Conservation (phyloP, 2,329 filamentous ascomycete species). For the Exophiala sp. region DNA sequence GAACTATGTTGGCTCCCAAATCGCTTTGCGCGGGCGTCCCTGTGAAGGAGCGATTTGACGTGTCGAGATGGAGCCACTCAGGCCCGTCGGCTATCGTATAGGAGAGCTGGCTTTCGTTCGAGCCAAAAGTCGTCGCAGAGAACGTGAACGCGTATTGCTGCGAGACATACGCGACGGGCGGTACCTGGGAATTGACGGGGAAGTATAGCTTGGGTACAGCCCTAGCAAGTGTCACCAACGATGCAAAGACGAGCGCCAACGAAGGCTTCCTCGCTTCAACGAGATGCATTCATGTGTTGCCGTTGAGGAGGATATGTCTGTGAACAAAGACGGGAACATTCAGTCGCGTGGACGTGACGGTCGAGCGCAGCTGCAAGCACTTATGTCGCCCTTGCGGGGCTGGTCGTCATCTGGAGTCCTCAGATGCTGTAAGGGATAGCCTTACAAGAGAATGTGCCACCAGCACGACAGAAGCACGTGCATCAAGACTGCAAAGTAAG, state of each 20-base stretch:
- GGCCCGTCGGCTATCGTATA: slow-evolving; percentile 67
- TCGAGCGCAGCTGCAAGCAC: slow-evolving; percentile 8
- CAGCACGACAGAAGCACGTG: background rate
- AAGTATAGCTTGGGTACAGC: slow-evolving; percentile 47
- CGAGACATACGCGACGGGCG: slow-evolving; percentile 69
- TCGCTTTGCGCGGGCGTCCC: slow-evolving; percentile 63
- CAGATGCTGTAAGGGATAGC: slow-evolving; percentile 19
- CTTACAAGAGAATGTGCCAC: slow-evolving; percentile 17
- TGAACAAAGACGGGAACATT: background rate
- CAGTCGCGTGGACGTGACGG: background rate
- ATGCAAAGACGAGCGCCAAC: slow-evolving; percentile 3
- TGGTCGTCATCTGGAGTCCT: slow-evolving; percentile 21
- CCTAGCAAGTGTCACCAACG: background rate
- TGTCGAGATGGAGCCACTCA: slow-evolving; percentile 71
- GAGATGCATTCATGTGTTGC: slow-evolving; percentile 18
- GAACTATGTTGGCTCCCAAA: slow-evolving; percentile 59
- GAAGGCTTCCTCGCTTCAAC: slow-evolving; percentile 9
- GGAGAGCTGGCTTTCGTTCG: slow-evolving; percentile 52
- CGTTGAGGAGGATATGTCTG: background rate
- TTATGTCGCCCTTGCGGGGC: slow-evolving; percentile 14
- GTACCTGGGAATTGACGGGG: slow-evolving; percentile 80
- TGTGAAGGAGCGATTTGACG: slow-evolving; percentile 60
- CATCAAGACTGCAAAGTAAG: slow-evolving; percentile 10
- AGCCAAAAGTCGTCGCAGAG: slow-evolving; percentile 64
- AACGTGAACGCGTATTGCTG: slow-evolving; percentile 48